Evolutionary conservation across 2,329 filamentous ascomycete species (phyloP), one percentile per base, ranked within the genome.

Genomic region (Epichloe aotearoae): DNA sequence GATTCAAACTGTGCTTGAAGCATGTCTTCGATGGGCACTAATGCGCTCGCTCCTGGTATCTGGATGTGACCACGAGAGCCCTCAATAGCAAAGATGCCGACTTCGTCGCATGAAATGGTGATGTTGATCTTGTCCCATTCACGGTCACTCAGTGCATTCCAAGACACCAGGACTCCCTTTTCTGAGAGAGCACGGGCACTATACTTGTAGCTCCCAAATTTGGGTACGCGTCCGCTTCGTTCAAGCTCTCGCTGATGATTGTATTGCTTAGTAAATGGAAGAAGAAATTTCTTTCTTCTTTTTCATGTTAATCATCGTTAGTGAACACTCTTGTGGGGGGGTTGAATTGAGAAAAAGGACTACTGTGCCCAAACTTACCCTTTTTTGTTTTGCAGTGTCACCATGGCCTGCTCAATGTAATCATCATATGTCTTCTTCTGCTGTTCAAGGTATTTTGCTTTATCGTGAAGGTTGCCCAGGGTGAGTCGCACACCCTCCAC

Each of bases 161-260:
- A 97, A n/a, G 82, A 78, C 34, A 98, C 87, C 15, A 98, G 75
- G 6, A 97, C 93, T 50, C 93, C 93, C 71, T 95, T 96, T 63
- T 97, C 91, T 2, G 83, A 84, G 7, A 98, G 80, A 47, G 86
- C 83, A 48, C 89, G 84, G 4, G 88, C 90, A 50, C 86, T 91
- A 73, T 98, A 98, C 72, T 97, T 97, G 81, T 86, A 98, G 38
- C 87, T 94, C 55, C 94, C 93, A 64, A 98, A 98, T 66, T 95
- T 95, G 67, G 95, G 94, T 49, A 95, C 88, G 47, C 91, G 88
- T 30, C 93, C 93, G 7, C 86, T 85, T 52, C 88, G 85, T 64
- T 96, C 88, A 34, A 98, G 82, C 70, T 98, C 93, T 57, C 89
- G 84, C 71, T 97, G 89, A 69, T 98, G 93, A 68, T 96, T 95